Conservation (phyloP, 257 asterid species). For the Ilex aquifolium region DNA sequence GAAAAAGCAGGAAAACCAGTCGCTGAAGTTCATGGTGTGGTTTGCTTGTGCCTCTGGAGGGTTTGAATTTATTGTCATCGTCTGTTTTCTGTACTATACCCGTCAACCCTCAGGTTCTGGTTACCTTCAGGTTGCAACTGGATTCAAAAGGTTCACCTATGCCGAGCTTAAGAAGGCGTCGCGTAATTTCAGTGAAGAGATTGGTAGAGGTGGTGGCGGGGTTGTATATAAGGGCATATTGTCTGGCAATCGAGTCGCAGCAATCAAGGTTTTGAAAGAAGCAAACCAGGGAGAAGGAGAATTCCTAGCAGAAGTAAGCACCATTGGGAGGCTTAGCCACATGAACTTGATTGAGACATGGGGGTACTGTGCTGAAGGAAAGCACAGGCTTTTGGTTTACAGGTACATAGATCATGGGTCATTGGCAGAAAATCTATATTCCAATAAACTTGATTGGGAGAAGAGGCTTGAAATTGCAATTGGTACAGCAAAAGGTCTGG, state of each 20-base stretch:
- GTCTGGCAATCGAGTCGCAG: conserved; percentile 27
- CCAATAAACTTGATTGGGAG: conserved; percentile 29
- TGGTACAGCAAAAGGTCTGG: conserved; percentile 36
- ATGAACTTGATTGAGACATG: conserved; percentile 24
- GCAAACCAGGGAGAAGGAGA: conserved; percentile 32
- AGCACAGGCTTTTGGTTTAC: conserved; percentile 30
- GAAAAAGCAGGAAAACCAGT: conserved; percentile 3
- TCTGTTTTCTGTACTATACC: conserved; percentile 19
- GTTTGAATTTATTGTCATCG: conserved; percentile 20
- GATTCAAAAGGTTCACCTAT: conserved; percentile 34
- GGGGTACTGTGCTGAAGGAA: conserved; percentile 34
- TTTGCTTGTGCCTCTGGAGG: conserved; percentile 12
- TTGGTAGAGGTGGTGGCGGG: conserved; percentile 37
- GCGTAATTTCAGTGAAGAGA: conserved; percentile 26
- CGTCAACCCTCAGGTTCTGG: conserved; percentile 4
- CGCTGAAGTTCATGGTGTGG: conserved; percentile 18
- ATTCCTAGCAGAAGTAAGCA: conserved; percentile 23
- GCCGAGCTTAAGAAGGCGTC: conserved; percentile 35
- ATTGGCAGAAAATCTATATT: conserved; percentile 16
- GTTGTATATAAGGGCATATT: conserved; percentile 29
- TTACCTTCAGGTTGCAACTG: conserved; percentile 19
- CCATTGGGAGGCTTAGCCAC: conserved; percentile 28
- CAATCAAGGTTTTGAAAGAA: conserved; percentile 22
- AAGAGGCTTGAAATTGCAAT: conserved; percentile 30
- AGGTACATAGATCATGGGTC: conserved; percentile 33